A percentile compares a stretch with the other conserved stretches of the same genome.
phyloP scores from a whole-genome alignment of 2,329 filamentous ascomycete species.

The Penicillium sp. region DNA sequence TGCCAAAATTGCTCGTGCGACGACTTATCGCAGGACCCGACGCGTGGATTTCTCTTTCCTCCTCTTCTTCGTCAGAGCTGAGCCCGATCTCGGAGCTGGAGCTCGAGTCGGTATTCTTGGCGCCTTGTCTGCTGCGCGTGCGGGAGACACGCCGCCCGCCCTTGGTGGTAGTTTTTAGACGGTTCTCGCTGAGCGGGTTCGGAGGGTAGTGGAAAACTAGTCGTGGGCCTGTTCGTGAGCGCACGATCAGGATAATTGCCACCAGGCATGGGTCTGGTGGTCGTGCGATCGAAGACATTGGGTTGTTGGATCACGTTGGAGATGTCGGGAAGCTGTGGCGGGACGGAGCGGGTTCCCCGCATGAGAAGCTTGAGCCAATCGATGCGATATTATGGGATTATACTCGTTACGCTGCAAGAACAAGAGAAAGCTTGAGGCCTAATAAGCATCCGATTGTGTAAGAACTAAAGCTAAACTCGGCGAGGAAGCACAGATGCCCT shows the following conservation, averaged over 20 bases:
- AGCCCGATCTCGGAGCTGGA: slow-evolving; percentile 37
- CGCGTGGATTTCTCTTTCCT: slow-evolving; percentile 21
- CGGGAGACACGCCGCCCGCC: slow-evolving; percentile 33
- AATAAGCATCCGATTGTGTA: too few relatives aligned
- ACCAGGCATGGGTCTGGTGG: slow-evolving; percentile 56
- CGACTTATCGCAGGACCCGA: slow-evolving; percentile 16
- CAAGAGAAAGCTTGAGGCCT: too few relatives aligned
- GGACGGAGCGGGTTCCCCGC: slow-evolving; percentile 21
- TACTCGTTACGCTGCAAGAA: neutral
- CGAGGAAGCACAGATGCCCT: too few relatives aligned
- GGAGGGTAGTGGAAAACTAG: slow-evolving; percentile 88
- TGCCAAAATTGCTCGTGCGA: slow-evolving; percentile 32
- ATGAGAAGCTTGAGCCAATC: slow-evolving; percentile 9
- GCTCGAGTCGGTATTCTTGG: slow-evolving; percentile 37
- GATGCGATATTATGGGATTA: neutral
- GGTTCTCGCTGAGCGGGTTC: slow-evolving; percentile 42
- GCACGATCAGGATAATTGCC: slow-evolving; percentile 69
- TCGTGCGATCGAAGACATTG: slow-evolving; percentile 44
- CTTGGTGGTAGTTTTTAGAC: slow-evolving; percentile 33
- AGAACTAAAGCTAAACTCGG: too few relatives aligned
- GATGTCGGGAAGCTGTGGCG: slow-evolving; percentile 14
- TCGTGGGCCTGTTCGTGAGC: slow-evolving; percentile 71
- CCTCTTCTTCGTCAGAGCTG: slow-evolving; percentile 42
- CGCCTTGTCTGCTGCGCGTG: slow-evolving; percentile 27
- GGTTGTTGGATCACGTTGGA: slow-evolving; percentile 15